Evolutionary conservation across 768 basidiomycete genomes (phyloP), one percentile per base, ranked within the genome.

Genomic region (Xerocomus potaroensis): DNA sequence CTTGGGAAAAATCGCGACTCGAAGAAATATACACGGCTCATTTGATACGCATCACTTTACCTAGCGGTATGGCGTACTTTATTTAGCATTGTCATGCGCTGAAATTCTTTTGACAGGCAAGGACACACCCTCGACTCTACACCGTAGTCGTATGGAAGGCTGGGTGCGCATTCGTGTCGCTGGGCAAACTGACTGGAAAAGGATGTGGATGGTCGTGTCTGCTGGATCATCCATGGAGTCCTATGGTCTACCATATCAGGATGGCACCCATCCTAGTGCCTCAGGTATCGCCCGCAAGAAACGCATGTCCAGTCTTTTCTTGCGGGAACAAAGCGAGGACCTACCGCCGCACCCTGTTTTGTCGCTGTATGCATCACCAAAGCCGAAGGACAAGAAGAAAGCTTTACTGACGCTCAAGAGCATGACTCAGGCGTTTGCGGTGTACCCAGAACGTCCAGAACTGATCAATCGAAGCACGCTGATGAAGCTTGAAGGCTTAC

Each of bases 1-100:
- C 87, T 42, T 99, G 93, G 92, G 96, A 99, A 69, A 92, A 94
- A 61, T 85, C 90, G 1, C 82, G 92, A 34, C 75, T 97, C 14
- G 91, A 96, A 66, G 95, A 99, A 70, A 92, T 99, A 49, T 98
- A 98, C 64, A 97, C 96, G 0, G 94, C 92, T 5, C 91, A 97
- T 70, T 69, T 97, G 35, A 78, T 97, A 52, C 78, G 91, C 43
- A 89, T 86, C 59, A 87, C 78, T n/a, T 64, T 87, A 37, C 73
- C 70, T 45, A 71, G 74, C 37, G 69, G 77, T 72, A 44, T 23
- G 70, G 24, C 22, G 42, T 37, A n/a, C 38, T 29, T 40, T 34
- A 21, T 39, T 43, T 37, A 15, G 11, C 14, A 66, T 63, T 49
- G 66, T 71, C 71, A 50, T 27, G 66, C 53, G 16, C 57, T n/a